phyloP scores from a whole-genome alignment of 2,329 filamentous ascomycete genomes.

The Penicillium thymicola region DNA sequence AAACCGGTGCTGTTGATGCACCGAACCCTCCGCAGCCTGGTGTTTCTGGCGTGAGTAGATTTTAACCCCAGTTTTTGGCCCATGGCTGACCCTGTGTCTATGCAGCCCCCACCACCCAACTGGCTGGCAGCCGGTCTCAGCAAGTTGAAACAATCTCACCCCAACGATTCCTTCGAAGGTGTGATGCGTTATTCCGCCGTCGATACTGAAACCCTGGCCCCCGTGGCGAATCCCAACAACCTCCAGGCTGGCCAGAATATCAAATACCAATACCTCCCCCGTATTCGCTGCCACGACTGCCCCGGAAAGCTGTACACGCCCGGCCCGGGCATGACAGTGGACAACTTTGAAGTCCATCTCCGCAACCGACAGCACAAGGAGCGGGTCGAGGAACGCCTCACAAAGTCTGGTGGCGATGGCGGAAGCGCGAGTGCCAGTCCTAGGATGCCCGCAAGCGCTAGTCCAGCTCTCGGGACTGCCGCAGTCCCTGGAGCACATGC shows the following conservation, averaged over 20 bases:
- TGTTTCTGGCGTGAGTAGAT: constrained; percentile 44
- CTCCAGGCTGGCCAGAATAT: constrained; percentile 58
- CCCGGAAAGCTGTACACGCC: constrained; percentile 92
- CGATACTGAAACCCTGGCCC: constrained; percentile 66
- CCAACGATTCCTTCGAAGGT: constrained; percentile 79
- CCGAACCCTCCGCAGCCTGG: constrained; percentile 42
- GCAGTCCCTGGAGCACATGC: background rate
- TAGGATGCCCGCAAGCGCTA: constrained; percentile 11
- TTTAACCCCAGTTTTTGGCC: constrained; percentile 18
- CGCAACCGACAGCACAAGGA: constrained; percentile 78
- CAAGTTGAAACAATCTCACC: constrained; percentile 66
- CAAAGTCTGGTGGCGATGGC: constrained; percentile 22
- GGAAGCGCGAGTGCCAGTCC: constrained; percentile 17
- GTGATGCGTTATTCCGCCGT: constrained; percentile 87
- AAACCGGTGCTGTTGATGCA: constrained; percentile 47
- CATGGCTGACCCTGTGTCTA: constrained; percentile 19
- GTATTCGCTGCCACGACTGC: constrained; percentile 89
- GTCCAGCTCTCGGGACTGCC: constrained; percentile 14
- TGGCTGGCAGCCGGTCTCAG: constrained; percentile 79
- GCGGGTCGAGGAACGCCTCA: constrained; percentile 57
- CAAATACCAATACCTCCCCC: constrained; percentile 78
- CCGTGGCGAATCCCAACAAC: constrained; percentile 54
- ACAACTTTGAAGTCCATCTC: constrained; percentile 90
- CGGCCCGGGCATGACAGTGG: constrained; percentile 76
- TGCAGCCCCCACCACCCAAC: constrained; percentile 74